These are phyloP conservation scores for Salvia miltiorrhiza DNA, from an alignment of 257 asterid species.

Conservation along the genomic window DNA sequence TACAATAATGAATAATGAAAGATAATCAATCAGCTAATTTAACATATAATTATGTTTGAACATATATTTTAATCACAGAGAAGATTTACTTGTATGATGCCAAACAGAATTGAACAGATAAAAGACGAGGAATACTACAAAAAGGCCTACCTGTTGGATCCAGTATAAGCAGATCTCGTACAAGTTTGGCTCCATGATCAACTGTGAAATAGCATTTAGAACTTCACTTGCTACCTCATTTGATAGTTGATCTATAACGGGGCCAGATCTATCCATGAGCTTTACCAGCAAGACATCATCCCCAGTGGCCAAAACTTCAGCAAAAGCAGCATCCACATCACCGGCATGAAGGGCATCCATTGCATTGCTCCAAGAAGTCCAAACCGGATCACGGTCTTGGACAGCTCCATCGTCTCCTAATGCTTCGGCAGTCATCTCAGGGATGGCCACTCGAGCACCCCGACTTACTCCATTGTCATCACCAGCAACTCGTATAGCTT, in stretches of 20 bases:
- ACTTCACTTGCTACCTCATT: conserved; percentile 71
- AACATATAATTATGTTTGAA: not conserved
- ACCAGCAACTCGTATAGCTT: conserved; percentile 96
- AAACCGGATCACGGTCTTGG: conserved; percentile 74
- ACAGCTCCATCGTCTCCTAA: conserved; percentile 59
- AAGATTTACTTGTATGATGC: not conserved
- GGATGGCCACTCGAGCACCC: conserved; percentile 75
- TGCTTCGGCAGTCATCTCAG: conserved; percentile 81
- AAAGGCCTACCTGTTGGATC: conserved; percentile 82
- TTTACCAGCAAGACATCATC: conserved; percentile 85
- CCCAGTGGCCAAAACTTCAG: conserved; percentile 78
- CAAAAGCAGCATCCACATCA: conserved; percentile 83
- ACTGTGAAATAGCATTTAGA: conserved; percentile 73
- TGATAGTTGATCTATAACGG: conserved; percentile 81
- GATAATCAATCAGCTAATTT: not conserved
- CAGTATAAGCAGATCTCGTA: conserved; percentile 78
- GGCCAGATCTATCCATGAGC: conserved; percentile 96
- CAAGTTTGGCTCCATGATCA: conserved; percentile 67
- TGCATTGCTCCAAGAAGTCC: conserved; percentile 93
- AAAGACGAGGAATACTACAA: not conserved
- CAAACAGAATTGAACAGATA: not conserved
- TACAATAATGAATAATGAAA: not conserved
- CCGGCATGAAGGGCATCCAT: conserved; percentile 91
- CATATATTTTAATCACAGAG: not conserved
- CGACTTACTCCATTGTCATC: conserved; percentile 78